phyloP scores from a whole-genome alignment of 805 yeast genomes.

The Saturnispora kantuleensis region DNA sequence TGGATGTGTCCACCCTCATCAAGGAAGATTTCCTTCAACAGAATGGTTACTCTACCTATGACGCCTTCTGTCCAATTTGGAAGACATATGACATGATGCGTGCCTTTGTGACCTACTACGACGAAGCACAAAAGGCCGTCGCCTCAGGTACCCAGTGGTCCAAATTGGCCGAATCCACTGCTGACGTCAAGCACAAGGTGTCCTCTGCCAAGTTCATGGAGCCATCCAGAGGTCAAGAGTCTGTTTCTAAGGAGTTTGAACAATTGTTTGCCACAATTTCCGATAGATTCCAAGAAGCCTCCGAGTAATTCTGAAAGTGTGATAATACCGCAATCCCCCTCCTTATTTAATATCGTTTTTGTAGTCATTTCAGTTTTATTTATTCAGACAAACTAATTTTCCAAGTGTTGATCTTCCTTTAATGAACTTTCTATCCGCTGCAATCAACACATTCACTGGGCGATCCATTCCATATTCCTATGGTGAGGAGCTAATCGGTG shows the following conservation, averaged over 20 bases:
- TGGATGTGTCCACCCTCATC: conserved; percentile 84
- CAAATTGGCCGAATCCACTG: conserved; percentile 78
- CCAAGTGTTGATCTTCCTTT: background rate
- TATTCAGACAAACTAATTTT: background rate
- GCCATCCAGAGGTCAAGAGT: conserved; percentile 85
- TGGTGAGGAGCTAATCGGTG: conserved; percentile 33
- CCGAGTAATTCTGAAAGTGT: conserved; percentile 46
- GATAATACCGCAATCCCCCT: background rate
- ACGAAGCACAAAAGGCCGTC: conserved; percentile 96
- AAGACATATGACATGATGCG: conserved; percentile 98
- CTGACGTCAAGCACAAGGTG: conserved; percentile 87
- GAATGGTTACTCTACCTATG: conserved; percentile 97
- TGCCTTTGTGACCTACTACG: conserved; percentile 81
- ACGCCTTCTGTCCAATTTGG: conserved; percentile 99
- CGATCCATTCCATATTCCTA: conserved; percentile 44
- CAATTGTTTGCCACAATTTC: conserved; percentile 63
- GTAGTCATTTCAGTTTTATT: background rate
- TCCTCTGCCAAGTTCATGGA: conserved; percentile 93
- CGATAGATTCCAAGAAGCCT: conserved; percentile 91
- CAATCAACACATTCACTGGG: conserved; percentile 52
- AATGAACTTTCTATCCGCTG: conserved; percentile 64
- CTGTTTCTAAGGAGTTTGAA: conserved; percentile 66
- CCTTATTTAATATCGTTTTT: background rate
- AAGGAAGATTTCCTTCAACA: conserved; percentile 99
- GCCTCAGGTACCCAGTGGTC: conserved; percentile 92